phyloP scores from a whole-genome alignment of 2,329 filamentous ascomycete species.

The Graphiopsis chlorocephala region DNA sequence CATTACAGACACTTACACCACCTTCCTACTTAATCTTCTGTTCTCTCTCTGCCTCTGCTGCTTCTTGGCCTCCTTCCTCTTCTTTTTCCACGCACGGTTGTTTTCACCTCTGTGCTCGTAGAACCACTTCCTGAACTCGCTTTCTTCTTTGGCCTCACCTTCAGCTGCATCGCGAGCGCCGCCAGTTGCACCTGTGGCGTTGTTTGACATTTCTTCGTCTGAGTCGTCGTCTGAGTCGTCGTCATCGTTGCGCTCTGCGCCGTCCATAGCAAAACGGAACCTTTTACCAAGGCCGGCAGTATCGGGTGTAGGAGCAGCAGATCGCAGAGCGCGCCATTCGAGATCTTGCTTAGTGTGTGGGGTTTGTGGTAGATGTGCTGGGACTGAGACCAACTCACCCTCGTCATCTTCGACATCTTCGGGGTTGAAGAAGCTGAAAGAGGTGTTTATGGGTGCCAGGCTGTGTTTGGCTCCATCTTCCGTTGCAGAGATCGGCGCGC shows the following conservation, averaged over 20 bases:
- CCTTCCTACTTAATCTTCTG: conserved; percentile 45
- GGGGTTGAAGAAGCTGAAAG: conserved; percentile 73
- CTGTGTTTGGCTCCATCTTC: conserved; percentile 38
- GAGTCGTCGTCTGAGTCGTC: conserved; percentile 33
- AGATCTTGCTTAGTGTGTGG: conserved; percentile 80
- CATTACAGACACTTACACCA: conserved; percentile 17
- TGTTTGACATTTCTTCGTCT: conserved; percentile 8
- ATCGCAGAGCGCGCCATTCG: conserved; percentile 71
- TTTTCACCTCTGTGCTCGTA: conserved; percentile 51
- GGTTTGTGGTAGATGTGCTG: conserved; percentile 60
- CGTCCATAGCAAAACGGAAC: conserved; percentile 53
- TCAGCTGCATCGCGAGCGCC: conserved; percentile 18
- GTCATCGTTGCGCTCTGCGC: conserved; percentile 48
- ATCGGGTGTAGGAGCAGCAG: conserved; percentile 91
- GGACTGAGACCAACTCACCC: conserved; percentile 25
- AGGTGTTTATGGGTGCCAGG: conserved; percentile 49
- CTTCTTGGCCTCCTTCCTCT: conserved; percentile 59
- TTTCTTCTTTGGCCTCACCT: conserved; percentile 41
- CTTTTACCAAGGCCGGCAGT: conserved; percentile 72
- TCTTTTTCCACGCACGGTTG: conserved; percentile 53
- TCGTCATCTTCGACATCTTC: conserved; percentile 43
- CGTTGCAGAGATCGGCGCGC: conserved; percentile 46
- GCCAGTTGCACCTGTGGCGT: background rate
- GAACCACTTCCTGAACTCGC: conserved; percentile 62
- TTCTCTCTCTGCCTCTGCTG: conserved; percentile 60